Percentiles rank a stretch among this genome's conserved stretches.
Evolutionary conservation across 139 green algal genomes (phyloP).

Genomic region (Tetraselmis chui): DNA sequence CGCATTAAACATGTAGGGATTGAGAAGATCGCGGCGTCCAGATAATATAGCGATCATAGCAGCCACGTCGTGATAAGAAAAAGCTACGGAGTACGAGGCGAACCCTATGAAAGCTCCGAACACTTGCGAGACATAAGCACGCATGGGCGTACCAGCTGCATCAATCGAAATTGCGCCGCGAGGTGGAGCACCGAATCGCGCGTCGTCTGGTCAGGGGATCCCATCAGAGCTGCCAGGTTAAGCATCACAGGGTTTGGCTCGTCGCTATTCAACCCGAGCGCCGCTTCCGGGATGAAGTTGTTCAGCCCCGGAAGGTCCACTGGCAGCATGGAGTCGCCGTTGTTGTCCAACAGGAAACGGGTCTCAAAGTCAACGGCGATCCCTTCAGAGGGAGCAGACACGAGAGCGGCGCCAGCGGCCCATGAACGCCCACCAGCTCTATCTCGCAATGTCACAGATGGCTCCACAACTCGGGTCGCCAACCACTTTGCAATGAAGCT

Average conservation of each 20-base stretch:
- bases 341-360: background rate
- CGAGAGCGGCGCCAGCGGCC: too few relatives aligned
- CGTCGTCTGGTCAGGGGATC: background rate
- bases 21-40: too few relatives aligned
- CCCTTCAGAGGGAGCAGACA: background rate
- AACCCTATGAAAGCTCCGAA: too few relatives aligned
- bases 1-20: too few relatives aligned
- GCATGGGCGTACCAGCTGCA: background rate
- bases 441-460: background rate
- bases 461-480: background rate
- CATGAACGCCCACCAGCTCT: too few relatives aligned
- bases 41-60: too few relatives aligned
- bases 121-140: too few relatives aligned
- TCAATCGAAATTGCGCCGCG: background rate
- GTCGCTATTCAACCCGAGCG: background rate
- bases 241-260: background rate
- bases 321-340: background rate
- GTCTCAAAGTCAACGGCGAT: background rate
- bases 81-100: too few relatives aligned
- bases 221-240: background rate
- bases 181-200: background rate
- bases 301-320: background rate
- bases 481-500: background rate
- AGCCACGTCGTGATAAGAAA: too few relatives aligned
- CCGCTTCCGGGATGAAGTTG: background rate